Percentiles rank a stretch among this genome's conserved stretches.
phyloP scores from a whole-genome alignment of 495 filamentous ascomycete genomes.

The Aspergillus saccharolyticus region DNA sequence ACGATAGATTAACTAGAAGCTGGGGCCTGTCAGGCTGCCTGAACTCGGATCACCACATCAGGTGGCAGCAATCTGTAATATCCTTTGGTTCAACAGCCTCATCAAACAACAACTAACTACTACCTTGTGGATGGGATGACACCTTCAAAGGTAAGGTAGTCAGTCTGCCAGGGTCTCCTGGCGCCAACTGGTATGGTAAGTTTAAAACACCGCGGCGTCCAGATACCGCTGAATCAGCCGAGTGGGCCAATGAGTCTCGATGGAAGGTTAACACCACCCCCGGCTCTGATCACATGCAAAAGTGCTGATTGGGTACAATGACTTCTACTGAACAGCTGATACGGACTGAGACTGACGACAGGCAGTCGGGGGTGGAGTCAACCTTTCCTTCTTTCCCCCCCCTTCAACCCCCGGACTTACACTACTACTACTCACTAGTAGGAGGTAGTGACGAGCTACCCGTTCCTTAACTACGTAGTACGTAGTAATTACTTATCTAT shows the following conservation, averaged over 20 bases:
- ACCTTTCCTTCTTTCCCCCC: too few species aligned
- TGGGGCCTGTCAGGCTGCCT: neutral
- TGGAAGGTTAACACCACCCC: neutral
- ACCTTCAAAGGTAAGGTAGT: too few species aligned
- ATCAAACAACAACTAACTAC: too few species aligned
- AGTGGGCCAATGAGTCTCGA: neutral
- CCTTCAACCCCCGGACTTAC: neutral
- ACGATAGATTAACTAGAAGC: neutral
- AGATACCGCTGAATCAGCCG: constrained; percentile 10
- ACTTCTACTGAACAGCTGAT: constrained; percentile 19
- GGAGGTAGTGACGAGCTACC: too few species aligned
- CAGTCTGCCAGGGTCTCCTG: neutral
- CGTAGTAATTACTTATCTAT: neutral
- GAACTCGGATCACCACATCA: neutral
- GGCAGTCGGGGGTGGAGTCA: neutral
- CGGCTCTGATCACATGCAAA: constrained; percentile 14
- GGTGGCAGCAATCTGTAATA: neutral
- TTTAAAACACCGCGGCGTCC: neutral
- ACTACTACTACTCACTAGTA: neutral
- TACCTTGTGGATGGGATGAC: too few species aligned
- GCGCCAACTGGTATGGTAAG: neutral
- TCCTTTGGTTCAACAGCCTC: too few species aligned
- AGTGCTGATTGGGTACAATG: constrained; percentile 15
- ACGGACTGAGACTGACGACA: constrained; percentile 25
- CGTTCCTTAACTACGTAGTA: too few species aligned